These are phyloP conservation scores for Trichoderma polysporum DNA, from an alignment of 2,329 filamentous ascomycete species.

Conservation along the genomic window DNA sequence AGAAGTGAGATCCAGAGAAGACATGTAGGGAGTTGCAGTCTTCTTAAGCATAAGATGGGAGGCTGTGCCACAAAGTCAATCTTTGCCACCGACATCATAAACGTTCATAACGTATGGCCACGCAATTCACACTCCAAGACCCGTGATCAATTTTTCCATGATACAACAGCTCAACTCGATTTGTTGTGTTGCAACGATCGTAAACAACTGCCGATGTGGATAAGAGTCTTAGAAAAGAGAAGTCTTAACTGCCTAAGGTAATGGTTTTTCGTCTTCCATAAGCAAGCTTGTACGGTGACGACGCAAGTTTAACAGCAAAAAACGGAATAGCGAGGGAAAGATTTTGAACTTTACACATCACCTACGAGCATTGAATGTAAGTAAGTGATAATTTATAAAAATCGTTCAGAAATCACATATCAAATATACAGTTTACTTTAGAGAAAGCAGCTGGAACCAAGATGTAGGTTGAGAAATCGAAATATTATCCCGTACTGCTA, in stretches of 20 bases:
- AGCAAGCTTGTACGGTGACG: not conserved
- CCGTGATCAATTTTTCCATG: not conserved
- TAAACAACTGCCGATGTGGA: not conserved
- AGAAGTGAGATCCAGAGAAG: not conserved
- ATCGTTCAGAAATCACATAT: not conserved
- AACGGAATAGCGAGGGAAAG: not conserved
- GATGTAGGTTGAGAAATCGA: not conserved
- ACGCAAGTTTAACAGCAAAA: not conserved
- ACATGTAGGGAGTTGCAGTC: not conserved
- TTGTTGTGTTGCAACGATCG: not conserved
- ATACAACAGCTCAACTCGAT: not conserved
- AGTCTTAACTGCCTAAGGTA: not conserved
- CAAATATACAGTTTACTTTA: not conserved
- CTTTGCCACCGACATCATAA: conserved; percentile 12
- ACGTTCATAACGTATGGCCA: not conserved
- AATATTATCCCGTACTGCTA: not conserved
- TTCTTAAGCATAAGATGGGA: conserved; percentile 9
- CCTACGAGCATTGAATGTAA: too few relatives aligned
- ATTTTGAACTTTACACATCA: too few relatives aligned
- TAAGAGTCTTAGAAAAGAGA: not conserved
- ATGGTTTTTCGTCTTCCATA: not conserved
- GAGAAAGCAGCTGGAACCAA: not conserved
- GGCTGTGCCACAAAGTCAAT: conserved; percentile 11
- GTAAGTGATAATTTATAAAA: not conserved
- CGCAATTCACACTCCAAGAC: not conserved